A percentile compares a stretch with the other conserved stretches of the same genome.
Evolutionary conservation across 1,284 basidiomycete species (phyloP).

Genomic region (Trametes sp.): DNA sequence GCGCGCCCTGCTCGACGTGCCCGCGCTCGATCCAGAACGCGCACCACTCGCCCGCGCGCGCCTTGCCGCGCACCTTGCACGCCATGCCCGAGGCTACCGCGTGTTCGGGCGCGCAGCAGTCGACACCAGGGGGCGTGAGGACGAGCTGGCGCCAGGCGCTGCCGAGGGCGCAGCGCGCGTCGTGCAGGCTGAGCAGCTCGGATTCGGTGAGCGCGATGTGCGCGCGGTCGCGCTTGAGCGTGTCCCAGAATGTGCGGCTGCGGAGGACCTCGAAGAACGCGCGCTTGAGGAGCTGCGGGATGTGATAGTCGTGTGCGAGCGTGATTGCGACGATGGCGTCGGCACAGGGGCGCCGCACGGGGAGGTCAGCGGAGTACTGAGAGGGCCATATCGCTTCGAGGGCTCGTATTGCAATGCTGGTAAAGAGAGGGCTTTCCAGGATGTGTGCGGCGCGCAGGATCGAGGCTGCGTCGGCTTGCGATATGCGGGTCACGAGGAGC

Average conservation of each 20-base stretch:
- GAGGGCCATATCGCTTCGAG: slow-evolving; percentile 42
- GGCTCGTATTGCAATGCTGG: slow-evolving; percentile 34
- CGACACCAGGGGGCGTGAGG: not conserved
- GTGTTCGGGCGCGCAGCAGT: not conserved
- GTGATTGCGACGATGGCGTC: slow-evolving; percentile 41
- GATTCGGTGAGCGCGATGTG: not conserved
- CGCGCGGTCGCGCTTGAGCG: not conserved
- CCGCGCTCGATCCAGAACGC: not conserved
- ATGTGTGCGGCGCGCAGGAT: slow-evolving; percentile 41
- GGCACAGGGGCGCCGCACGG: not conserved
- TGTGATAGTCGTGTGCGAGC: slow-evolving; percentile 39
- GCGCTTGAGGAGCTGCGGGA: slow-evolving; percentile 43
- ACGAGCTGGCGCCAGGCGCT: not conserved
- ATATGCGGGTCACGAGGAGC: no score
- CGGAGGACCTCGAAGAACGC: slow-evolving; percentile 50
- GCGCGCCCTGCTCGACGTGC: not conserved
- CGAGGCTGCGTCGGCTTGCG: slow-evolving; percentile 36
- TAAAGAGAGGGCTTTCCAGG: slow-evolving; percentile 34
- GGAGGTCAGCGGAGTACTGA: slow-evolving; percentile 30
- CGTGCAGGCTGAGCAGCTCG: not conserved
- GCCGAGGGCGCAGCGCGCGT: not conserved
- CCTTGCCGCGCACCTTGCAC: not conserved
- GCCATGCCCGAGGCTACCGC: not conserved
- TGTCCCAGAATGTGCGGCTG: slow-evolving; percentile 35
- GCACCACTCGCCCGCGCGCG: no score